These are phyloP conservation scores for Prinsepia uniflora DNA, from an alignment of 306 rosid species.

Conservation along the genomic window DNA sequence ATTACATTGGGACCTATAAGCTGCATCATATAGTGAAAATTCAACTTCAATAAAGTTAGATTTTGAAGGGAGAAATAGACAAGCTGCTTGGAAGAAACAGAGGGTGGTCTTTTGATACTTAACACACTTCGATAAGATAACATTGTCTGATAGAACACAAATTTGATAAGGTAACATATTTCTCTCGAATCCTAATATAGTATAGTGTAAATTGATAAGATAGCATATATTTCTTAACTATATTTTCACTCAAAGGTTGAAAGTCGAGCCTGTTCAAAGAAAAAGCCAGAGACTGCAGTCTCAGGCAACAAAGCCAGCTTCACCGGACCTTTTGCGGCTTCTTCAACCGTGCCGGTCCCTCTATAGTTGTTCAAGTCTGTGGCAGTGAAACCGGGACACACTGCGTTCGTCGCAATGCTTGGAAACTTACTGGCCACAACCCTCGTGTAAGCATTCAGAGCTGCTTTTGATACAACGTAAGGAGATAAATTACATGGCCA, in stretches of 20 bases:
- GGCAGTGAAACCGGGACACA: slow-evolving; percentile 34
- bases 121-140: too few species aligned
- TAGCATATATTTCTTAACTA: too few species aligned
- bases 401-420: slow-evolving; percentile 25
- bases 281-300: background rate
- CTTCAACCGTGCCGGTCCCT: background rate
- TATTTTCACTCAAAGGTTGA: background rate
- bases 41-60: too few species aligned
- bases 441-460: slow-evolving; percentile 42
- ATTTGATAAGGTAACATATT: too few species aligned
- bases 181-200: too few species aligned
- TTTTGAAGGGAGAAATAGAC: too few species aligned
- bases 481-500: slow-evolving; percentile 28
- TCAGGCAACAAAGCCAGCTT: background rate
- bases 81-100: too few species aligned
- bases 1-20: too few species aligned
- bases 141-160: too few species aligned
- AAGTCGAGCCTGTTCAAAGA: background rate
- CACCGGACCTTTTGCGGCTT: slow-evolving; percentile 7
- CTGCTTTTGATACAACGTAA: slow-evolving; percentile 37
- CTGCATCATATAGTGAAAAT: too few species aligned
- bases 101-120: too few species aligned
- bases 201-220: too few species aligned
- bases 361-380: slow-evolving; percentile 1
- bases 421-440: slow-evolving; percentile 31